Evolutionary conservation across 108 stramenopile genomes (phyloP).

Genomic region (Nitzschia putrida): DNA sequence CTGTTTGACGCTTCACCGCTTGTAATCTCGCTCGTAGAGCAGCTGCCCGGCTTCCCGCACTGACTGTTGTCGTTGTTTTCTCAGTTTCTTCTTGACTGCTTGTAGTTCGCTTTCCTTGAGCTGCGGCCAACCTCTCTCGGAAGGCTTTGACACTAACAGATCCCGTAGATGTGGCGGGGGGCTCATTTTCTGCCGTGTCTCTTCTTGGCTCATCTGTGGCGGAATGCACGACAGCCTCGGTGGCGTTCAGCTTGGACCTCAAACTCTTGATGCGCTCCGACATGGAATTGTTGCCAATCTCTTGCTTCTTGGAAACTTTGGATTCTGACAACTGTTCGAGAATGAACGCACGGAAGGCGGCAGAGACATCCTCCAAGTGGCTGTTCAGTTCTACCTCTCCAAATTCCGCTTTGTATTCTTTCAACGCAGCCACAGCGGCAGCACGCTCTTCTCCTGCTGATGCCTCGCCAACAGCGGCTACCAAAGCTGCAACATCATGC

Average conservation of each 20-base stretch:
- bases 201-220: background rate
- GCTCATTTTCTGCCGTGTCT: background rate
- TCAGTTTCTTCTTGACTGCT: background rate
- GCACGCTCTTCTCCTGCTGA: constrained; percentile 52
- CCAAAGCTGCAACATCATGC: constrained; percentile 46
- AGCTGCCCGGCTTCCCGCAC: constrained; percentile 46
- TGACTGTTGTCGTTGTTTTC: background rate
- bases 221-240: constrained; percentile 32
- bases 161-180: background rate
- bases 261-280: constrained; percentile 53
- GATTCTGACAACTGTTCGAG: constrained; percentile 47
- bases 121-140: constrained; percentile 52
- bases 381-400: constrained; percentile 61
- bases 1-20: constrained; percentile 46
- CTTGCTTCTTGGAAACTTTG: background rate
- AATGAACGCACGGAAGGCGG: constrained; percentile 61
- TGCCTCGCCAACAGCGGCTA: constrained; percentile 63
- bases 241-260: constrained; percentile 47
- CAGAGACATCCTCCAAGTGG: constrained; percentile 65
- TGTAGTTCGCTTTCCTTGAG: constrained; percentile 35
- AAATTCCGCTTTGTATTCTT: constrained; percentile 42
- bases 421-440: constrained; percentile 55
- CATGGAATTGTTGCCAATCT: constrained; percentile 28
- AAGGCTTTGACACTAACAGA: constrained; percentile 22
- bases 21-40: constrained; percentile 61